These are phyloP conservation scores for Suaeda aralocaspica DNA, from an alignment of 148 eudicot genomes.

Conservation along the genomic window DNA sequence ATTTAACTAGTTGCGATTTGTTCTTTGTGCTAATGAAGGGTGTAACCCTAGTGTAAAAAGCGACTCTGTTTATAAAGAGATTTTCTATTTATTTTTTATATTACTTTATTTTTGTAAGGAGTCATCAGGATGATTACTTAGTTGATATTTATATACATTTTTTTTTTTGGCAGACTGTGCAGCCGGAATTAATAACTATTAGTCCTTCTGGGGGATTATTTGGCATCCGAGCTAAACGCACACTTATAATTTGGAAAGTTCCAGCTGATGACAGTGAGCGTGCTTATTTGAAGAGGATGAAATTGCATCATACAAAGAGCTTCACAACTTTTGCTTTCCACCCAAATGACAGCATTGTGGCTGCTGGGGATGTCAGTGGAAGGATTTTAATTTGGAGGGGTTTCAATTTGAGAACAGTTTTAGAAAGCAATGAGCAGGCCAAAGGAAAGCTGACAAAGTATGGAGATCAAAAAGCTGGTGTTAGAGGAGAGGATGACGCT, in stretches of 20 bases:
- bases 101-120: background rate
- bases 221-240: slow-evolving; percentile 53
- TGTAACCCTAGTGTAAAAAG: background rate
- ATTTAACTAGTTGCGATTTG: too few relatives aligned
- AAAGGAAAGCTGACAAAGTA: slow-evolving; percentile 28
- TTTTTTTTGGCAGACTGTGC: slow-evolving; percentile 46
- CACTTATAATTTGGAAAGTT: slow-evolving; percentile 70
- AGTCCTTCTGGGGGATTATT: slow-evolving; percentile 67
- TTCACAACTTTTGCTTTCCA: slow-evolving; percentile 75
- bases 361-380: slow-evolving; percentile 89
- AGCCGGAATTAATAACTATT: slow-evolving; percentile 45
- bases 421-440: slow-evolving; percentile 23
- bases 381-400: slow-evolving; percentile 93
- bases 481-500: slow-evolving; percentile 73
- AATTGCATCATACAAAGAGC: slow-evolving; percentile 67
- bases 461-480: slow-evolving; percentile 72
- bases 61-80: too few relatives aligned
- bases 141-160: background rate
- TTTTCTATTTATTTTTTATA: too few relatives aligned
- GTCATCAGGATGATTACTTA: background rate
- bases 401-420: slow-evolving; percentile 48
- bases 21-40: background rate
- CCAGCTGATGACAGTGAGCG: slow-evolving; percentile 57
- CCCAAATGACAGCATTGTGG: slow-evolving; percentile 69
- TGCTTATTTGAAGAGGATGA: slow-evolving; percentile 45